Percentiles rank a stretch among this genome's conserved stretches.
These are phyloP conservation scores for Saturnispora ahearnii DNA, from an alignment of 805 yeast species.

Conservation along the genomic window DNA sequence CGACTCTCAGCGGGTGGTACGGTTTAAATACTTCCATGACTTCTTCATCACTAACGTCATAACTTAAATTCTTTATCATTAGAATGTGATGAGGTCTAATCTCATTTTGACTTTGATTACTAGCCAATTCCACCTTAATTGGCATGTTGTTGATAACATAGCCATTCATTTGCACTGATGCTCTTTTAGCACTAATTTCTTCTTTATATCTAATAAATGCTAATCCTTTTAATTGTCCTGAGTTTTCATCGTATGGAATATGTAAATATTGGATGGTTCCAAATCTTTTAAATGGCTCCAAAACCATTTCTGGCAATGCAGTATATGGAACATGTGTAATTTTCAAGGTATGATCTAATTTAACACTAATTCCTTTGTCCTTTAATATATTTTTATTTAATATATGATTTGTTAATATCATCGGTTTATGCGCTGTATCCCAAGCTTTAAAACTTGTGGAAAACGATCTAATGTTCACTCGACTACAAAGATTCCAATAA, in stretches of 20 bases:
- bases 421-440: background rate
- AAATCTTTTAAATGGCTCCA: constrained; percentile 20
- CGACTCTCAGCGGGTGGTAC: constrained; percentile 23
- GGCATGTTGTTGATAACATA: constrained; percentile 23
- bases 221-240: constrained; percentile 18
- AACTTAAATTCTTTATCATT: constrained; percentile 23
- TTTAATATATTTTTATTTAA: background rate
- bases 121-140: constrained; percentile 16
- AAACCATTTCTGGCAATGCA: constrained; percentile 17
- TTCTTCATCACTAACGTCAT: constrained; percentile 20
- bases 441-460: background rate
- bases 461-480: background rate
- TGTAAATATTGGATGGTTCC: constrained; percentile 17
- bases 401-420: constrained; percentile 4
- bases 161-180: constrained; percentile 26
- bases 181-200: constrained; percentile 17
- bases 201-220: constrained; percentile 21
- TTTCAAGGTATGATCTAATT: constrained; percentile 6
- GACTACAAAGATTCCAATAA: background rate
- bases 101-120: constrained; percentile 9
- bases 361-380: background rate
- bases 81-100: constrained; percentile 19
- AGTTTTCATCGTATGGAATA: constrained; percentile 13
- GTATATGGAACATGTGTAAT: constrained; percentile 15
- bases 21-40: constrained; percentile 21